phyloP scores from a whole-genome alignment of 805 yeast species.

The Saccharomycopsis lassenensis region DNA sequence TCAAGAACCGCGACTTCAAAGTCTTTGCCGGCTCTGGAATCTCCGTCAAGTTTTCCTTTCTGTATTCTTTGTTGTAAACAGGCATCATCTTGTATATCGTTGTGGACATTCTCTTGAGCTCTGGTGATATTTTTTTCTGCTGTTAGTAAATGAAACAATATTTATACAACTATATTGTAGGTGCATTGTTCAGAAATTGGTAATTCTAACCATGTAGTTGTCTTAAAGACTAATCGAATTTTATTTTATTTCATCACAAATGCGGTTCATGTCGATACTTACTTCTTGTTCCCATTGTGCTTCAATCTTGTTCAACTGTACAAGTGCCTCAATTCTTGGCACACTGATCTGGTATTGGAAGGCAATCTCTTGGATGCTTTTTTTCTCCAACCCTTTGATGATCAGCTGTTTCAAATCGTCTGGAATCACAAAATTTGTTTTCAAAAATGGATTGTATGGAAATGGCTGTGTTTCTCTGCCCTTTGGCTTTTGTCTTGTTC shows the following conservation, averaged over 20 bases:
- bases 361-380: conserved; percentile 63
- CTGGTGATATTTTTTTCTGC: conserved; percentile 40
- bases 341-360: conserved; percentile 69
- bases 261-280: conserved; percentile 27
- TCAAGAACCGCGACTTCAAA: conserved; percentile 67
- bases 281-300: conserved; percentile 47
- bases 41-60: conserved; percentile 76
- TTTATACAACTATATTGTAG: conserved; percentile 6
- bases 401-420: conserved; percentile 50
- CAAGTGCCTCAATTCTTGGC: conserved; percentile 82
- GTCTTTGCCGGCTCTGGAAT: conserved; percentile 85
- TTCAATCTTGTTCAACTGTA: conserved; percentile 58
- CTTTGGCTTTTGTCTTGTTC: conserved; percentile 11
- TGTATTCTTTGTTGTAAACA: conserved; percentile 37
- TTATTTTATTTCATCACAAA: conserved; percentile 36
- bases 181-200: conserved; percentile 19
- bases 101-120: conserved; percentile 45
- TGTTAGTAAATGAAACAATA: conserved; percentile 31
- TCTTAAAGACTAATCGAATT: conserved; percentile 77
- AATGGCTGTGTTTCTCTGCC: conserved; percentile 56
- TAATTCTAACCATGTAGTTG: conserved; percentile 43
- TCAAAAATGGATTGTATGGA: conserved; percentile 61
- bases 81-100: conserved; percentile 79
- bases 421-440: conserved; percentile 53
- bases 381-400: conserved; percentile 40